Evolutionary conservation across 2,329 filamentous ascomycete genomes (phyloP), one percentile per base, ranked within the genome.

Genomic region (Diaporthe helianthi): DNA sequence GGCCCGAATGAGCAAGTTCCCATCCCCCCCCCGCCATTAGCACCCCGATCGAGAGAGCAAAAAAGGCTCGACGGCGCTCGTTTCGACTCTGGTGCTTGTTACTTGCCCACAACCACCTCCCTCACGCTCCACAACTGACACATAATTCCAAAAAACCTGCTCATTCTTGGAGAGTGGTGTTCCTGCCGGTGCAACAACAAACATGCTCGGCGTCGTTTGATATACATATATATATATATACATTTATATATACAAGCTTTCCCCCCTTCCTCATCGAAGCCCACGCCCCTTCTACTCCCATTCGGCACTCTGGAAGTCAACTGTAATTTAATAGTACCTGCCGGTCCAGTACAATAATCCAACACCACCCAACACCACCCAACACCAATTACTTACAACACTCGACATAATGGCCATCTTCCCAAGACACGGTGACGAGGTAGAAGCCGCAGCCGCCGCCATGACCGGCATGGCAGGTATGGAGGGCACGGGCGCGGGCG

Each of bases 361-460:
- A 31, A 44, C 41, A 17, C 17, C 36, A 17, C 6, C 36, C 36
- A 38, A 12, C 33, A 41, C 2, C 52, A 36, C 19, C n/a, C 33
- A 58, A 9, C 36, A 19, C 15, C n/a, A 22, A 58, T 5, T n/a
- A 36, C 31, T 13, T 38, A n/a, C 12, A 12, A 17, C 36, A 38
- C 36, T 17, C 47, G 9, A 33, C 55, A 60, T 22, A 15, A 68
- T 66, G 65, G 44, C 52, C 51, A 44, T 68, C 53, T 66, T 71
- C 66, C 60, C 60, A 51, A 36, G 65, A 26, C 61, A 68, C 64
- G 65, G 54, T 36, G 58, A 38, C 69, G 55, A 71, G 47, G 22
- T 44, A n/a, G 77, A 76, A 72, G 60, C 68, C 29, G 72, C 68
- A 33, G 76, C 77, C 74, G 76, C 77, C 74, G 73, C 76, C 69